A percentile compares a stretch with the other conserved stretches of the same genome.
phyloP scores from a whole-genome alignment of 495 filamentous ascomycete genomes.

The Penicillium robsamsonii region DNA sequence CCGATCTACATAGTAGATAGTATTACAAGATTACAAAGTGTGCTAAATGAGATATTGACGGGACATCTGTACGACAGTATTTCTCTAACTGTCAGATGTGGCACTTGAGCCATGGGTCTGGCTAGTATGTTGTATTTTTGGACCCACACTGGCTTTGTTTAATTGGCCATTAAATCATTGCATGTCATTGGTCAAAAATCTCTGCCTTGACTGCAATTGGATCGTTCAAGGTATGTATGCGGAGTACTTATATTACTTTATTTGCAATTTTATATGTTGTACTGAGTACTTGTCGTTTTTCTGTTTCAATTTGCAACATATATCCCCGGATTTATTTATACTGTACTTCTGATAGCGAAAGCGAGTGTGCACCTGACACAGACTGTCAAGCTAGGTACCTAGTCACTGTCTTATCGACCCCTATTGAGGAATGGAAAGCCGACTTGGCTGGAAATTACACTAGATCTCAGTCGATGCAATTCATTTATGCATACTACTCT shows the following conservation, averaged over 20 bases:
- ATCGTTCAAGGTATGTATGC: not conserved
- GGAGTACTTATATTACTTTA: not conserved
- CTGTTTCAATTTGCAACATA: not conserved
- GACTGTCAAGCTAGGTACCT: not conserved
- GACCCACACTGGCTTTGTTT: not conserved
- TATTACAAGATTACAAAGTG: too few species aligned
- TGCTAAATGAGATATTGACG: not conserved
- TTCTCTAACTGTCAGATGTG: not conserved
- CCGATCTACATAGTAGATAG: not conserved
- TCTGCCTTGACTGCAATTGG: slow-evolving; percentile 2
- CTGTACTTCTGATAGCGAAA: not conserved
- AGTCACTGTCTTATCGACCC: not conserved
- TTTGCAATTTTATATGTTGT: not conserved
- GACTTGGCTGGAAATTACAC: not conserved
- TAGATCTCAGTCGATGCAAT: not conserved
- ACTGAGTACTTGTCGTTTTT: not conserved
- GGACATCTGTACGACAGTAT: not conserved
- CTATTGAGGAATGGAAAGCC: not conserved
- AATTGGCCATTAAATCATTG: not conserved
- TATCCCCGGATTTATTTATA: not conserved
- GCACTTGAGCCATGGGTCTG: not conserved
- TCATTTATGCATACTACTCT: not conserved
- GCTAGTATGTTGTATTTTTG: slow-evolving; percentile 1
- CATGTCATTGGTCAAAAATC: slow-evolving; percentile 10
- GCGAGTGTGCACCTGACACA: not conserved